Evolutionary conservation across 2,329 filamentous ascomycete species (phyloP), one percentile per base, ranked within the genome.

Genomic region (Apiospora malaysiana): DNA sequence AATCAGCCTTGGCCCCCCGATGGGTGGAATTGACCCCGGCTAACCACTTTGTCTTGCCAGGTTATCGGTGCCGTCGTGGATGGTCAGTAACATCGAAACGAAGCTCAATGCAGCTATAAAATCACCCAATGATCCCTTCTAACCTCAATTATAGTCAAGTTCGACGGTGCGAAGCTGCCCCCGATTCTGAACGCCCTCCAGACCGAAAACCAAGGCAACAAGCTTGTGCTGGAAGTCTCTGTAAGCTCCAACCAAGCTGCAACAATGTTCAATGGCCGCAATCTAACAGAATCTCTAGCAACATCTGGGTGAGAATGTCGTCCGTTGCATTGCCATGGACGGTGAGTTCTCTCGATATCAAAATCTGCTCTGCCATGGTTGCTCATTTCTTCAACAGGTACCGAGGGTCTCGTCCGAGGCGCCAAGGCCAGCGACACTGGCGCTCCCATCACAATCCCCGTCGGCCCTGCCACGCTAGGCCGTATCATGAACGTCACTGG

Each of bases 401-500:
- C 95, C 84, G 96, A 98, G 90, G 96, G 96, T 96, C 94, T 99
- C 80, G 93, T 95, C 84, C 95, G 96, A 91, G 96, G 96, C 83
- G 87, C 91, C 82, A 89, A 90, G 85, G 94, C 92, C 79, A 85
- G 85, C 80, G 96, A 99, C 86, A 98, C 95, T 83, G 96, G 96
- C 83, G 88, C 91, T 78, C 96, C 96, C 83, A 99, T 99, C 89
- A 94, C 90, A 86, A 95, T 99, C 81, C 95, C 95, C 83, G 95
- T 98, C 86, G 96, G 96, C 81, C 90, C 91, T 83, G 93, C 88
- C 83, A 97, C 94, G 78, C 93, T 99, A 79, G 96, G 96, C 82
- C 96, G 96, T 89, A 99, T 99, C 90, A 95, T 99, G 89, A 99
- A 99, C 91, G 96, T 99, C 88, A 99, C 96, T 89, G 96, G 96